Evolutionary conservation across 2,329 filamentous ascomycete species (phyloP).

Genomic region (Westerdykella sp.): DNA sequence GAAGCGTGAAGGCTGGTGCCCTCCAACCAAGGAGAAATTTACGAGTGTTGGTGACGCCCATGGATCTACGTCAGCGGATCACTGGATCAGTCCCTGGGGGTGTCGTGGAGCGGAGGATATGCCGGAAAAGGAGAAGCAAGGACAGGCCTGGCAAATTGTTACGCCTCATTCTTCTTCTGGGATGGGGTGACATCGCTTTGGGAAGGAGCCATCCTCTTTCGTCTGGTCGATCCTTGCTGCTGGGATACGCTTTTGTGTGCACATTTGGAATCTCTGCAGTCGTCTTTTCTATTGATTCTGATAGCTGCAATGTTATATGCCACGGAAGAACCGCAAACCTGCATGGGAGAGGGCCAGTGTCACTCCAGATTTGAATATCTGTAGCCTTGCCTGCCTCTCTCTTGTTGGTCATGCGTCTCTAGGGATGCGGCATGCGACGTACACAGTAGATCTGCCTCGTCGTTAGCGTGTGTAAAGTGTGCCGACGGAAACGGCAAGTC

Average conservation of each 20-base stretch:
- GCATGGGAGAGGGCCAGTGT: not conserved
- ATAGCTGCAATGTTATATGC: not conserved
- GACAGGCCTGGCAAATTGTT: too few relatives aligned
- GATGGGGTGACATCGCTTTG: too few relatives aligned
- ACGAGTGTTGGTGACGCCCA: not conserved
- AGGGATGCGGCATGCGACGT: too few relatives aligned
- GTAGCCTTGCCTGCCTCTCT: not conserved
- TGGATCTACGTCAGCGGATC: not conserved
- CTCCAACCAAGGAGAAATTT: too few relatives aligned
- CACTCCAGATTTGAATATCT: not conserved
- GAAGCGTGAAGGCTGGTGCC: too few relatives aligned
- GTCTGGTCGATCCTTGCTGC: not conserved
- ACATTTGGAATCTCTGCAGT: not conserved
- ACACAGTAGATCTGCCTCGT: too few relatives aligned
- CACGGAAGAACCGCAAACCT: not conserved
- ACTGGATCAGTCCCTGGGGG: not conserved
- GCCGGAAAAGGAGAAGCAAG: not conserved
- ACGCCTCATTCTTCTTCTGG: not conserved
- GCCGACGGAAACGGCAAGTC: too few relatives aligned
- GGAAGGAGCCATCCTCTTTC: not conserved
- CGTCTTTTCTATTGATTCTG: not conserved
- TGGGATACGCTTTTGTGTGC: not conserved
- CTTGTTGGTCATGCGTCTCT: not conserved
- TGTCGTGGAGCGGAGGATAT: not conserved
- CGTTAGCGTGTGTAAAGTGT: too few relatives aligned